phyloP scores from a whole-genome alignment of 495 filamentous ascomycete genomes.

The Clavariopsis aquatica region DNA sequence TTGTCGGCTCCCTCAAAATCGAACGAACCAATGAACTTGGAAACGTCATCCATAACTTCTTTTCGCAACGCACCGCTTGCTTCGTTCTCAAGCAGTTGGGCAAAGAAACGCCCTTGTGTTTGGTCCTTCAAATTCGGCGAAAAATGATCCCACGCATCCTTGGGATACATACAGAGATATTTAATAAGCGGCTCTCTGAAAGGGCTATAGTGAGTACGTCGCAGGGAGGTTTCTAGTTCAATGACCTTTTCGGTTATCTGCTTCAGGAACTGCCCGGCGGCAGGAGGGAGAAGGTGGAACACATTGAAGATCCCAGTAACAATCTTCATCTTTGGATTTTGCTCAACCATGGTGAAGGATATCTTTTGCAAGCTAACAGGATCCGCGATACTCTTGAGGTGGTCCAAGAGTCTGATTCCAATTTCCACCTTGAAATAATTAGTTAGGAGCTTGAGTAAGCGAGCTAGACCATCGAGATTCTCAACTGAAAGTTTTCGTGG shows the following conservation, averaged over 20 bases:
- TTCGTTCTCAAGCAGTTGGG: constrained; percentile 79
- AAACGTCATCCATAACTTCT: constrained; percentile 70
- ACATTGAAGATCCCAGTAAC: constrained; percentile 93
- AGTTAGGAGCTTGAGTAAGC: constrained; percentile 83
- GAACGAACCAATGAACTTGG: constrained; percentile 62
- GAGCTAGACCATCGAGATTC: constrained; percentile 86
- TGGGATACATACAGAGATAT: constrained; percentile 89
- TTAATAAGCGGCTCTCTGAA: constrained; percentile 91
- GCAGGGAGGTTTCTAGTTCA: constrained; percentile 80
- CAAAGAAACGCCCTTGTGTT: constrained; percentile 89
- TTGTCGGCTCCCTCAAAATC: constrained; percentile 66
- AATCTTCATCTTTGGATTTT: constrained; percentile 86
- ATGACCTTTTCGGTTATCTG: constrained; percentile 83
- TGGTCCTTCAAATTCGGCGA: constrained; percentile 72
- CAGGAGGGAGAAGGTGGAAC: constrained; percentile 88
- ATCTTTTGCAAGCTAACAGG: constrained; percentile 76
- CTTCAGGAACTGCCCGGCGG: constrained; percentile 87
- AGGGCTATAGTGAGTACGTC: constrained; percentile 88
- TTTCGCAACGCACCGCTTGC: constrained; percentile 74
- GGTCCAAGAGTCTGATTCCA: constrained; percentile 82
- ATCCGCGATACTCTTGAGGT: constrained; percentile 89
- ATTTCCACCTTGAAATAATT: constrained; percentile 99
- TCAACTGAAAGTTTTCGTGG: constrained; percentile 85
- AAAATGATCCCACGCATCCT: constrained; percentile 81
- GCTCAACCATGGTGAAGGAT: constrained; percentile 90